phyloP scores from a whole-genome alignment of 2,329 filamentous ascomycete species.

The Verticillium tricorpus region DNA sequence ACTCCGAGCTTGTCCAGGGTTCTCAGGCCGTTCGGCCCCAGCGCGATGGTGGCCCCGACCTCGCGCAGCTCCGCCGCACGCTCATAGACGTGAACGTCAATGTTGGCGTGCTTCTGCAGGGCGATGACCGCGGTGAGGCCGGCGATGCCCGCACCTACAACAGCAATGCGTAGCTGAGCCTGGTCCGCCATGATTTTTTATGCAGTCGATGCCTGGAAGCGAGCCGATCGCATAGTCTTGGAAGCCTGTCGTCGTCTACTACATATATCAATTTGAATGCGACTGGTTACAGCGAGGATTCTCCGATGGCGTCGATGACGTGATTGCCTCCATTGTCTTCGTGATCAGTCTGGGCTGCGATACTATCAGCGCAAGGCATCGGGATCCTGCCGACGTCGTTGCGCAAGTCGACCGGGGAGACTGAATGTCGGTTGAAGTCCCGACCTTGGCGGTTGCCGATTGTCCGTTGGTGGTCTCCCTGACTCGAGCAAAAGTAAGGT shows the following conservation, averaged over 20 bases:
- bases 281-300: background rate
- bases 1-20: conserved; percentile 47
- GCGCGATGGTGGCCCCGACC: conserved; percentile 42
- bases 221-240: background rate
- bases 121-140: conserved; percentile 43
- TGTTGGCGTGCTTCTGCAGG: conserved; percentile 31
- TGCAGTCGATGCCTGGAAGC: background rate
- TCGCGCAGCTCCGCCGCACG: conserved; percentile 39
- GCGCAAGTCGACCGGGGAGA: background rate
- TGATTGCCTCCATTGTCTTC: background rate
- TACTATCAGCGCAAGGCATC: background rate
- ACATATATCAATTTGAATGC: background rate
- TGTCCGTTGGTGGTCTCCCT: background rate
- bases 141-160: conserved; percentile 47
- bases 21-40: conserved; percentile 49
- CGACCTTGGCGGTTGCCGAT: background rate
- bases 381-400: background rate
- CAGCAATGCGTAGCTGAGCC: conserved; percentile 35
- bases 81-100: conserved; percentile 46
- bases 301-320: background rate
- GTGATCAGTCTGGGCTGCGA: background rate
- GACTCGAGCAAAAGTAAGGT: background rate
- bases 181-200: conserved; percentile 2
- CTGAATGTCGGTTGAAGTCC: background rate
- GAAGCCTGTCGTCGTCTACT: background rate